Evolutionary conservation across 345 rosid genomes (phyloP).

Genomic region (Salix suchowensis): DNA sequence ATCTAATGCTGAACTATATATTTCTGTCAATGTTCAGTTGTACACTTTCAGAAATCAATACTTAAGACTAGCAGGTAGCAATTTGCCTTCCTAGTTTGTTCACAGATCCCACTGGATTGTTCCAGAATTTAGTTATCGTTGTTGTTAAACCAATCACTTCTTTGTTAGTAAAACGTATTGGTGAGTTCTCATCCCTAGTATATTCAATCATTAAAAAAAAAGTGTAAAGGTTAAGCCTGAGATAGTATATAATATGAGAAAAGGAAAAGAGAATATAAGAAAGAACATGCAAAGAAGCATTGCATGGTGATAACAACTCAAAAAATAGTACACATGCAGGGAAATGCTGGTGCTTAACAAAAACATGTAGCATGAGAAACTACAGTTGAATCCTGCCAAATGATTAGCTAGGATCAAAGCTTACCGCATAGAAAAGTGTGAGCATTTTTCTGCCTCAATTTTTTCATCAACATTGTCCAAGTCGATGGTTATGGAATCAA

Average conservation of each 20-base stretch:
- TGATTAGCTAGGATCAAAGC: slow-evolving; percentile 12
- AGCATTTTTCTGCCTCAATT: slow-evolving; percentile 38
- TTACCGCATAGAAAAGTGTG: slow-evolving; percentile 76
- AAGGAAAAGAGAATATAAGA: neutral
- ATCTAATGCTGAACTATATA: neutral
- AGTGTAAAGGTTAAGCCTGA: neutral
- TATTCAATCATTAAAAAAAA: neutral
- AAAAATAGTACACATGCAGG: neutral
- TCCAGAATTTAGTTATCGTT: neutral
- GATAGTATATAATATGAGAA: neutral
- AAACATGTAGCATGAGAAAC: neutral
- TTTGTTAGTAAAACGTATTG: neutral
- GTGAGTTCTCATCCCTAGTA: slow-evolving; percentile 6
- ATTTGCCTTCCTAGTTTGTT: neutral
- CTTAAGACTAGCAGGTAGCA: neutral
- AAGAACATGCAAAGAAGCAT: neutral
- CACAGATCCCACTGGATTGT: neutral
- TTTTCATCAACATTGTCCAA: slow-evolving; percentile 35
- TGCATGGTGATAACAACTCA: neutral
- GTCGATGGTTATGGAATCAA: slow-evolving; percentile 55
- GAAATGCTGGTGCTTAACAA: neutral
- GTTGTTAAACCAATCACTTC: neutral
- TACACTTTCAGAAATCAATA: neutral
- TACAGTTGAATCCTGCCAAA: neutral
- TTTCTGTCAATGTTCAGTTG: neutral